phyloP scores from a whole-genome alignment of 2,329 filamentous ascomycete species.

The Phaeosphaeria sp. region DNA sequence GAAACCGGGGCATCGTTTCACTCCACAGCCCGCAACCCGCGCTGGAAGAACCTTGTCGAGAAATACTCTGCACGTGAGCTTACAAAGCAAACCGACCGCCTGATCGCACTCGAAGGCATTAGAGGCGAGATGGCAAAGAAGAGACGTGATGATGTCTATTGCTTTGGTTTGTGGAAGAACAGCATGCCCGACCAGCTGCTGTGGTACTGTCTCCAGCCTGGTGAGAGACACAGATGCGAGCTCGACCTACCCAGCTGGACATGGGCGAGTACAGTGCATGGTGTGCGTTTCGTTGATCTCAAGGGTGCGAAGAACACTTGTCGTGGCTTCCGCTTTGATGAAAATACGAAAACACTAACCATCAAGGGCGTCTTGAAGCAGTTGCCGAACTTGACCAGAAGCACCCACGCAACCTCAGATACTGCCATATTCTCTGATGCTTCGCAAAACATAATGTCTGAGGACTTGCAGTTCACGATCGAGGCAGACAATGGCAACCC shows the following conservation, averaged over 20 bases:
- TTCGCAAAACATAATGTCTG: not conserved
- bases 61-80: conserved; percentile 21
- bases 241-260: conserved; percentile 25
- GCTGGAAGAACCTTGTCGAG: conserved; percentile 29
- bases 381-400: conserved; percentile 1
- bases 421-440: not conserved
- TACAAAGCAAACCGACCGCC: conserved; percentile 16
- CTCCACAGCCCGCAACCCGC: conserved; percentile 24
- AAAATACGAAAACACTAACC: conserved; percentile 8
- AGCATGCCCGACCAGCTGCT: conserved; percentile 28
- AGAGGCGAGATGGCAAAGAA: conserved; percentile 9
- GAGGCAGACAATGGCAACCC: conserved; percentile 2
- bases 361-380: conserved; percentile 11
- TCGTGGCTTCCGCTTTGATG: conserved; percentile 17
- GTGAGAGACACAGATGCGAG: conserved; percentile 11
- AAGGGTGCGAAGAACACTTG: conserved; percentile 24
- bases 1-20: conserved; percentile 30
- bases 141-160: conserved; percentile 15
- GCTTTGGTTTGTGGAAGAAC: conserved; percentile 27
- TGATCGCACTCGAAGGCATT: conserved; percentile 23
- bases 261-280: conserved; percentile 27
- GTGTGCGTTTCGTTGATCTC: conserved; percentile 25
- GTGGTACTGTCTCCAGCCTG: conserved; percentile 21
- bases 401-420: not conserved
- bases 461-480: conserved; percentile 8